Evolutionary conservation across 441 rosid genomes (phyloP).

Genomic region (Populus hybrid): DNA sequence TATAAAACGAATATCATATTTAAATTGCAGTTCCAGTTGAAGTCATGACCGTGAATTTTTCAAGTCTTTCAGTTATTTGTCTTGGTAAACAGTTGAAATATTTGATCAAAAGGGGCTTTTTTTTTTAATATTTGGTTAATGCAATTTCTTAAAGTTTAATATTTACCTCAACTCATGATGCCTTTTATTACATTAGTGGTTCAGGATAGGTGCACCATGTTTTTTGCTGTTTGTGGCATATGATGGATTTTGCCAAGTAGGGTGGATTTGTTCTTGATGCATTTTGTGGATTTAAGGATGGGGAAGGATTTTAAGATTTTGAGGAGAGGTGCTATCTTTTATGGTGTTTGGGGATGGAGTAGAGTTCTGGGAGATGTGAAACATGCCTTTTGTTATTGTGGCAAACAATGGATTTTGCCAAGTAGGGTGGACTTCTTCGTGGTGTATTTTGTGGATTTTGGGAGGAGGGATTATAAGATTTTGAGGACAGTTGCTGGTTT

Average conservation of each 20-base stretch:
- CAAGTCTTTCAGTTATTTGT: background rate
- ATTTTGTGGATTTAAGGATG: background rate
- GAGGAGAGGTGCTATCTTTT: background rate
- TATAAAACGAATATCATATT: no score
- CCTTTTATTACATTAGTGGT: background rate
- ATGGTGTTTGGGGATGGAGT: background rate
- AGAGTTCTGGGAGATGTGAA: background rate
- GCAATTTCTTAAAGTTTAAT: background rate
- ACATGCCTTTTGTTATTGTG: background rate
- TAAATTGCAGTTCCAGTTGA: background rate
- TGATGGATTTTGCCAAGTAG: background rate
- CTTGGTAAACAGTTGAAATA: background rate
- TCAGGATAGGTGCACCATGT: background rate
- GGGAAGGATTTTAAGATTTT: background rate
- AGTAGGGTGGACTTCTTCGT: background rate
- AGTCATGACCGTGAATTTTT: background rate
- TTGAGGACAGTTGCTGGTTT: background rate
- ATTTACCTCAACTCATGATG: background rate
- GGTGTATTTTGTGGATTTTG: background rate
- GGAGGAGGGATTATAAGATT: background rate
- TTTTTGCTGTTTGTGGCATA: background rate
- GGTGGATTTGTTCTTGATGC: background rate
- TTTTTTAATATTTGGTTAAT: no score
- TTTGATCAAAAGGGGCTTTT: background rate
- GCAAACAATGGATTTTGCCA: background rate